Evolutionary conservation across 2,329 filamentous ascomycete species (phyloP), one percentile per base, ranked within the genome.

Genomic region (Xylariales sp.): DNA sequence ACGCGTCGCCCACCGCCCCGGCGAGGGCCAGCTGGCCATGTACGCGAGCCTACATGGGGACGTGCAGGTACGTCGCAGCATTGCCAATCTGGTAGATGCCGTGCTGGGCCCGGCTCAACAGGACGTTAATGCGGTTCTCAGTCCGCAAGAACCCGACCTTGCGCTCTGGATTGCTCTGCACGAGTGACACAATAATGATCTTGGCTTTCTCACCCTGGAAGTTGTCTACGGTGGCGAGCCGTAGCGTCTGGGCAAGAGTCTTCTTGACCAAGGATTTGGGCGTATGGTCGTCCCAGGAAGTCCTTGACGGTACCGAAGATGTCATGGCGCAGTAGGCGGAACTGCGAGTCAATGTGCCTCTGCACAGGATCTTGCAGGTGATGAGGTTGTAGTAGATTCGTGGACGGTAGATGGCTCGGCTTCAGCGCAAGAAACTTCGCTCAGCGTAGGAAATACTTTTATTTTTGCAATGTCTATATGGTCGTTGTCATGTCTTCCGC

Each of bases 201-300:
- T 85, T 81, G 2, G 78, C 80, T 50, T 90, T 83, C 51, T 90
- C 84, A 0, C 85, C 85, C 48, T 90, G 83, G 40, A 87, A 89
- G 45, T 88, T 89, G 54, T 87, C 81, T 0, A 88, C 72, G 0
- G 81, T 88, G 0, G 81, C 79, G 0, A 83, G 55, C 5, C 75
- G 62, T 4, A 84, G n/a, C n/a, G n/a, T n/a, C n/a, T n/a, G n/a
- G n/a, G n/a, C n/a, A n/a, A n/a, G n/a, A n/a, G n/a, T n/a, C n/a
- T n/a, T n/a, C n/a, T n/a, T n/a, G n/a, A n/a, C n/a, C n/a, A n/a
- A n/a, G n/a, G n/a, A n/a, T n/a, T n/a, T n/a, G n/a, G n/a, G n/a
- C n/a, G n/a, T n/a, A n/a, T n/a, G n/a, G n/a, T n/a, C n/a, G n/a
- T n/a, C 23, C 23, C 8, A 25, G 23, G 8, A 25, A 8, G 23